These are phyloP conservation scores for Phylloporus sp. DNA, from an alignment of 768 basidiomycete species.

Conservation along the genomic window DNA sequence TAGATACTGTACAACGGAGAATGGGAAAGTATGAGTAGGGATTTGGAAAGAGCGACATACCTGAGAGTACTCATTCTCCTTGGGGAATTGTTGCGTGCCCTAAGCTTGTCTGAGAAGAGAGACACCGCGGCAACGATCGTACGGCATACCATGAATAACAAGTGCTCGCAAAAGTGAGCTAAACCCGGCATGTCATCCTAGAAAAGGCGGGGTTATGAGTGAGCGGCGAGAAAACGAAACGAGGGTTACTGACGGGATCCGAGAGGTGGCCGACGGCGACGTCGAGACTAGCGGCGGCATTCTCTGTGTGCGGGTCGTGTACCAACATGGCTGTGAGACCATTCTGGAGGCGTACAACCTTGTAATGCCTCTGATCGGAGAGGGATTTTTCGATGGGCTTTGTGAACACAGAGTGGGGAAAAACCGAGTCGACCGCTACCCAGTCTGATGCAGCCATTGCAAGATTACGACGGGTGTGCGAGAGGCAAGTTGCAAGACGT, in stretches of 20 bases:
- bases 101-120: conserved; percentile 24
- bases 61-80: conserved; percentile 93
- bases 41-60: conserved; percentile 32
- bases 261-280: conserved; percentile 91
- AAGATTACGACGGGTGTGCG: conserved; percentile 11
- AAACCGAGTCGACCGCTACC: conserved; percentile 22
- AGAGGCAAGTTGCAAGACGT: conserved; percentile 6
- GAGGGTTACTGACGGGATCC: conserved; percentile 69
- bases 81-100: conserved; percentile 81
- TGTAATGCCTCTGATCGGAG: conserved; percentile 76
- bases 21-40: neutral
- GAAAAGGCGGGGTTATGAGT: neutral
- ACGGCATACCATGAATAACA: conserved; percentile 83
- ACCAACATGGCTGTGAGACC: conserved; percentile 84
- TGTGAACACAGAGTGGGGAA: conserved; percentile 51
- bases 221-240: neutral
- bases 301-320: conserved; percentile 83
- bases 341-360: conserved; percentile 80
- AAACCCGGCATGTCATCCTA: conserved; percentile 88
- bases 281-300: conserved; percentile 90
- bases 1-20: conserved; percentile 45
- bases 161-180: conserved; percentile 94
- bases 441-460: conserved; percentile 24
- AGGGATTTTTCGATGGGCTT: conserved; percentile 63
- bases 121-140: neutral